Evolutionary conservation across 176 grass and related monocot species (phyloP).

Genomic region (Lolium perenne): DNA sequence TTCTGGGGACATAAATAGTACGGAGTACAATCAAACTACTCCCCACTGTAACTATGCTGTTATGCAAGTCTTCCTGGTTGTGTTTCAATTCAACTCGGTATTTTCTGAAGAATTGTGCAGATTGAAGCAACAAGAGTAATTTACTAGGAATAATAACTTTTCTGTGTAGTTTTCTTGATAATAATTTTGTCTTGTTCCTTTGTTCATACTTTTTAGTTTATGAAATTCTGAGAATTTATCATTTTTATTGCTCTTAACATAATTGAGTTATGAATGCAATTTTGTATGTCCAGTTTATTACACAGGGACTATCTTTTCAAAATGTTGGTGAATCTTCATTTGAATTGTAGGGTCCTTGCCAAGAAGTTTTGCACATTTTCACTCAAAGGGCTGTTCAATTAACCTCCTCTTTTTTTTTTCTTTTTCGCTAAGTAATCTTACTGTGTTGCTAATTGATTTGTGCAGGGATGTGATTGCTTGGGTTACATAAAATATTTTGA

Average conservation of each 20-base stretch:
- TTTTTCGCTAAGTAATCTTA: neutral
- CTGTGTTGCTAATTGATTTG: neutral
- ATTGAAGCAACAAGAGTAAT: neutral
- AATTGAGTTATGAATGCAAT: neutral
- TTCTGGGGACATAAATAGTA: neutral
- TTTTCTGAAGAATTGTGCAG: neutral
- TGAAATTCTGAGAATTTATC: neutral
- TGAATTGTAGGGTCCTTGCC: neutral
- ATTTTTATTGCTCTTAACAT: neutral
- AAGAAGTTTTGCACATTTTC: neutral
- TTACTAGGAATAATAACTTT: constrained; percentile 1
- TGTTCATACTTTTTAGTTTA: neutral
- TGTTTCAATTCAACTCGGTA: neutral
- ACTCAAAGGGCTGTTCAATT: neutral
- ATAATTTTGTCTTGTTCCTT: neutral
- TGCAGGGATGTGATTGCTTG: constrained; percentile 97
- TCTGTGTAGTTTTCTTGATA: neutral
- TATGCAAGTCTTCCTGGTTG: neutral
- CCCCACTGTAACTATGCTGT: no score
- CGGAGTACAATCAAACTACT: neutral
- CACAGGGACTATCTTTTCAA: neutral
- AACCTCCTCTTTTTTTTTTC: neutral
- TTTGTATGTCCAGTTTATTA: neutral
- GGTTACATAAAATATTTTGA: constrained; percentile 99
- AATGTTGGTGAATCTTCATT: neutral